Conservation (phyloP, 2,329 filamentous ascomycete genomes). For the Calonectria fujianensis region DNA sequence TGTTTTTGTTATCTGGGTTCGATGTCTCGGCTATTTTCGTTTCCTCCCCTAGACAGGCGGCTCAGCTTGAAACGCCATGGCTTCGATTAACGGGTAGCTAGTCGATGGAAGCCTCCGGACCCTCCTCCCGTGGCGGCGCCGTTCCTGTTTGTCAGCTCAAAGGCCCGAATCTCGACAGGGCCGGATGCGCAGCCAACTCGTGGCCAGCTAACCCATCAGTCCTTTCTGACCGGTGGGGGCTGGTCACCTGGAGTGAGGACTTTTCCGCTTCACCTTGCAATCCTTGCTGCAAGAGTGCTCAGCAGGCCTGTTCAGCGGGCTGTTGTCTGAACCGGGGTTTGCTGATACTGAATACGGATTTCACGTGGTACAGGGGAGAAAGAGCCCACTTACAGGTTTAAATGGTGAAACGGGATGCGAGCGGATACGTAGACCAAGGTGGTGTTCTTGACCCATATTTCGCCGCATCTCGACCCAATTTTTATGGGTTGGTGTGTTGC, state of each 20-base stretch:
- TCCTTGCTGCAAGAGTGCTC: conserved; percentile 21
- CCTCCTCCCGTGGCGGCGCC: conserved; percentile 13
- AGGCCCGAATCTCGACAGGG: conserved; percentile 3
- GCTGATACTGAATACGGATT: conserved; percentile 3
- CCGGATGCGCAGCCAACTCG: conserved; percentile 3
- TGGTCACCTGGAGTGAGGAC: conserved; percentile 24
- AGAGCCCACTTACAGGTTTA: background rate
- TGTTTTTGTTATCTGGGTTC: background rate
- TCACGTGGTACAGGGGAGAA: background rate
- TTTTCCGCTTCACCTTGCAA: conserved; percentile 13
- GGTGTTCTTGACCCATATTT: conserved; percentile 39
- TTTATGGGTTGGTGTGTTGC: conserved; percentile 26
- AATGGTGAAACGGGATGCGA: conserved; percentile 10
- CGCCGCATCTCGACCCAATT: conserved; percentile 30
- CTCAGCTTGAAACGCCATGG: conserved; percentile 27
- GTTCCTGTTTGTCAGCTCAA: background rate
- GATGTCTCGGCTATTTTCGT: background rate
- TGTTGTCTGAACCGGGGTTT: background rate
- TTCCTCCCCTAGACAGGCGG: background rate
- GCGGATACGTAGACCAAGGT: conserved; percentile 13
- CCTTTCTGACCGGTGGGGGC: background rate
- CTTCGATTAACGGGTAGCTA: conserved; percentile 33
- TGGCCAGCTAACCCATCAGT: background rate
- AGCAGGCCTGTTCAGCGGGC: conserved; percentile 10
- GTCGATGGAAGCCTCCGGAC: conserved; percentile 17